Base-by-base conservation (phyloP, 2,329 filamentous ascomycete genomes). In the Albifimbria verrucaria region DNA sequence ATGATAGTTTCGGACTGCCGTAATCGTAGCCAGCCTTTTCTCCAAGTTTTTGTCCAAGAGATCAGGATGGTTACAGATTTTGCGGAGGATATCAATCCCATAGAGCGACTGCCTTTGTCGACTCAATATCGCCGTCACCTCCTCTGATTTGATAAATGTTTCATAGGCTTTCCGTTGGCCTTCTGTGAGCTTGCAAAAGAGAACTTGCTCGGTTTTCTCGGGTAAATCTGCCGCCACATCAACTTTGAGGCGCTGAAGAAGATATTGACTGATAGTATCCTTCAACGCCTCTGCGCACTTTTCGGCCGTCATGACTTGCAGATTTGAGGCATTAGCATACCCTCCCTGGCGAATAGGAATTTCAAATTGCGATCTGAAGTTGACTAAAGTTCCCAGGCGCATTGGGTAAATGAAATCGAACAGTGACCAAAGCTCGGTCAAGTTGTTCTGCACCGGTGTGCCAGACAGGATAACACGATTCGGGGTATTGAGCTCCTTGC, bases 371-470 rank as follows among this genome's bases (percentile, higher is more conserved):
- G 87, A 87, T 45, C 92, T 85, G 67, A 99, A 99, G 58, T 89
- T 91, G 53, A 97, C 89, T 12, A 97, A 77, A 0, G 90, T 97
- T 0, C 94, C 95, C 6, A 99, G 75, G 15, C 92, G 88, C 90
- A 97, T 97, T 0, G 95, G 94, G 57, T 92, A 97, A 53, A 97
- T 88, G 65, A 99, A 99, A 67, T 99, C 95, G 65, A 99, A 97
- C 0, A 99, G 75, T 0, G 93, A 97, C 93, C 94, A 99, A 1
- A 99, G 77, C 68, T 99, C 95, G 0, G 89, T 87, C 23, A 99
- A 74, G 57, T 97, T 97, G 69, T 99, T 99, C 69, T 99, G 95
- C 78, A 99, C 95, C 0, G 95, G 95, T 0, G 94, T 99, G 5
- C 94, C 94, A 0, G 95, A 97, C 1, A 99, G 77, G 54, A 99